A percentile compares a stretch with the other conserved stretches of the same genome.
phyloP scores from a whole-genome alignment of 2,329 filamentous ascomycete genomes.

The Aureobasidium musti region DNA sequence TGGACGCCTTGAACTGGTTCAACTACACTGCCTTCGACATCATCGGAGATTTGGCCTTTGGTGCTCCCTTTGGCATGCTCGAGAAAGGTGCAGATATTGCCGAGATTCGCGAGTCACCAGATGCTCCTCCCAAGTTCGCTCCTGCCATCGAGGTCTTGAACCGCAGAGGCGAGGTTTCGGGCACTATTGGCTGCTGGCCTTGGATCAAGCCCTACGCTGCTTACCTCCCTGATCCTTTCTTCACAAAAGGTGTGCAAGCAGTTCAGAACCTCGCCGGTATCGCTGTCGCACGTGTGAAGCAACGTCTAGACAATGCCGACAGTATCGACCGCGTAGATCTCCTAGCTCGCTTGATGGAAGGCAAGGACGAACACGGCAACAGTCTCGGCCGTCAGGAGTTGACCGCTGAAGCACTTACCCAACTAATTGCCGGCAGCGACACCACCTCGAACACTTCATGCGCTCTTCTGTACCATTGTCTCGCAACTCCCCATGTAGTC shows the following conservation, averaged over 20 bases:
- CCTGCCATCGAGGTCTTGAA: conserved; percentile 87
- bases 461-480: conserved; percentile 76
- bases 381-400: conserved; percentile 76
- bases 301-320: conserved; percentile 67
- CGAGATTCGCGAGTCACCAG: conserved; percentile 65
- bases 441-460: conserved; percentile 80
- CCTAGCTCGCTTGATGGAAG: conserved; percentile 80
- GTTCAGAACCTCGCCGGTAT: conserved; percentile 84
- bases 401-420: conserved; percentile 84
- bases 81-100: conserved; percentile 73
- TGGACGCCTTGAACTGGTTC: conserved; percentile 81
- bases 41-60: conserved; percentile 67
- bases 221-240: conserved; percentile 81
- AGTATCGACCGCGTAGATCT: conserved; percentile 72
- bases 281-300: conserved; percentile 77
- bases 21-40: conserved; percentile 65
- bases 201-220: conserved; percentile 75
- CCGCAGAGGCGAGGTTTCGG: conserved; percentile 79
- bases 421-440: conserved; percentile 78
- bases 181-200: conserved; percentile 72
- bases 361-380: conserved; percentile 75
- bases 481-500: conserved; percentile 69
- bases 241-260: conserved; percentile 70
- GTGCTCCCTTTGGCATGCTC: conserved; percentile 81
- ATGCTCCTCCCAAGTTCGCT: conserved; percentile 66